These are phyloP conservation scores for Alternaria rosae DNA, from an alignment of 2,329 filamentous ascomycete genomes.

Conservation along the genomic window DNA sequence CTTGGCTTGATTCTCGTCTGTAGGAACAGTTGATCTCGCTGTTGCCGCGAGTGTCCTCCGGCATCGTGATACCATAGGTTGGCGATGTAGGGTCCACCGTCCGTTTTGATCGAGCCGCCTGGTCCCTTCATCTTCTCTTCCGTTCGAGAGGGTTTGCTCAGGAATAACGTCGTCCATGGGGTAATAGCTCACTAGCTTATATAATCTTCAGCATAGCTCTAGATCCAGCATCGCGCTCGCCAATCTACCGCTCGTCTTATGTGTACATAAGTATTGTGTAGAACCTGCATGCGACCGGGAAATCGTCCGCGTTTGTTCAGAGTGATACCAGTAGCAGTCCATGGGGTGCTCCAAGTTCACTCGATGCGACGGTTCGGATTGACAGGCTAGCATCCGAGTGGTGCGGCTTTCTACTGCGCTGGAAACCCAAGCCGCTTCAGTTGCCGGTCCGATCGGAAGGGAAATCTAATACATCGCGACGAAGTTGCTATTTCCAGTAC, in stretches of 20 bases:
- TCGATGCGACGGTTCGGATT: not conserved
- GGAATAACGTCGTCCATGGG: not conserved
- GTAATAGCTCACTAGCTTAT: not conserved
- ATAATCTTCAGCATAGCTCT: not conserved
- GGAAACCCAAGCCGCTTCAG: not conserved
- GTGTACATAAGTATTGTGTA: not conserved
- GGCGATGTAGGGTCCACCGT: not conserved
- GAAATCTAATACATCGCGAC: not conserved
- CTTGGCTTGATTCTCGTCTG: not conserved
- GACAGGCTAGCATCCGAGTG: not conserved
- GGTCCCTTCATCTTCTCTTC: not conserved
- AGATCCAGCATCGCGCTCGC: not conserved
- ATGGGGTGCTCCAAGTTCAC: not conserved
- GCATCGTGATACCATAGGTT: not conserved
- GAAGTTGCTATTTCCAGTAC: not conserved
- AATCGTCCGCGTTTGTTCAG: not conserved
- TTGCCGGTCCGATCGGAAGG: not conserved
- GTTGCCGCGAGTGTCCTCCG: not conserved
- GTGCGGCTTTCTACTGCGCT: not conserved
- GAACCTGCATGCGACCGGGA: constrained; percentile 1
- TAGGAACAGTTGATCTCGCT: not conserved
- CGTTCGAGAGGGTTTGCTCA: not conserved
- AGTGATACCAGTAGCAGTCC: not conserved
- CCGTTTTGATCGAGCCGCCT: not conserved
- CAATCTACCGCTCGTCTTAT: not conserved